A percentile compares a stretch with the other conserved stretches of the same genome.
Conservation (phyloP, 163 green algal species). For the Scenedesmus sp. region DNA sequence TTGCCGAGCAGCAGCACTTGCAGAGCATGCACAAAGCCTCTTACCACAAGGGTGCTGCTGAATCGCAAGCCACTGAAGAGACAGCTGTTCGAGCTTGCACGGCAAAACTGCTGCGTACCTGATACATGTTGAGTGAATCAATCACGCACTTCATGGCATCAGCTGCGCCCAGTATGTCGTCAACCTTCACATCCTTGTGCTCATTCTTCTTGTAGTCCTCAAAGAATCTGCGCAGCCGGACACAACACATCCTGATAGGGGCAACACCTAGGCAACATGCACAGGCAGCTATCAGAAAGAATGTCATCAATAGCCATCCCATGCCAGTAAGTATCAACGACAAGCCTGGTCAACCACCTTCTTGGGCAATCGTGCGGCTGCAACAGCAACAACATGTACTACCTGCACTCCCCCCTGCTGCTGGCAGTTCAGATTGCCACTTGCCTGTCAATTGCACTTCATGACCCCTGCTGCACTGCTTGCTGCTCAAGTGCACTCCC, state of each 20-base stretch:
- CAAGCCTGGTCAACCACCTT: too few relatives aligned
- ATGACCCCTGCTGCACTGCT: not conserved
- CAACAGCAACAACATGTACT: not conserved
- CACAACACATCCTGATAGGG: not conserved
- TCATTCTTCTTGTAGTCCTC: conserved; percentile 97
- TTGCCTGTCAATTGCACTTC: not conserved
- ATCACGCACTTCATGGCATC: conserved; percentile 81
- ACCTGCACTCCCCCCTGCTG: not conserved
- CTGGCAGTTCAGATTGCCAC: not conserved
- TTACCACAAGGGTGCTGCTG: too few relatives aligned
- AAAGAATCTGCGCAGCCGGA: conserved; percentile 79
- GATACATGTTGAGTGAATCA: conserved; percentile 76
- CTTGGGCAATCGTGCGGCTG: not conserved
- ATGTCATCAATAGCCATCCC: too few relatives aligned
- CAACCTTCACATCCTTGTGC: conserved; percentile 92
- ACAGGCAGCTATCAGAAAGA: too few relatives aligned
- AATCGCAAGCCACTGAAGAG: not conserved
- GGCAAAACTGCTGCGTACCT: too few relatives aligned
- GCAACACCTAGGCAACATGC: too few relatives aligned
- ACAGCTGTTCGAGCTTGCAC: not conserved
- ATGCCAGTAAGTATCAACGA: too few relatives aligned
- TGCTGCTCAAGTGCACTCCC: not conserved
- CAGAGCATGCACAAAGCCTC: too few relatives aligned
- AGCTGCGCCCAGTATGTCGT: conserved; percentile 84
- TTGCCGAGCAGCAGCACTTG: too few relatives aligned